phyloP scores from a whole-genome alignment of 2,329 filamentous ascomycete genomes.

The Penicillium sp. region DNA sequence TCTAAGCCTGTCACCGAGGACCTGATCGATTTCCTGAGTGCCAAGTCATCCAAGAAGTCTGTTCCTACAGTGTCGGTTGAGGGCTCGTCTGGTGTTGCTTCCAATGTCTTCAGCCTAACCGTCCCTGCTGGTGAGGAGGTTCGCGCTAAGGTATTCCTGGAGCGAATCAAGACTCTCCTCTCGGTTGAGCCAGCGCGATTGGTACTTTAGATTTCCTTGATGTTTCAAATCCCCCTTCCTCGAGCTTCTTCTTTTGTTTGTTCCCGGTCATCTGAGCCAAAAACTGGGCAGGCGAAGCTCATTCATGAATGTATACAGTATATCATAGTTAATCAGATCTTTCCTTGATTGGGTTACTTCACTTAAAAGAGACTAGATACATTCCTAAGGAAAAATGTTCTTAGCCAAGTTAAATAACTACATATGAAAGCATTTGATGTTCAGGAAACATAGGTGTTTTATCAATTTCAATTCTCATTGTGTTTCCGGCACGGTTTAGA shows the following conservation, averaged over 20 bases:
- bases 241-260: conserved; percentile 15
- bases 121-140: conserved; percentile 79
- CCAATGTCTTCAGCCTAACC: conserved; percentile 77
- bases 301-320: conserved; percentile 24
- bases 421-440: not conserved
- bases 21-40: conserved; percentile 77
- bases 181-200: conserved; percentile 76
- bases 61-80: conserved; percentile 23
- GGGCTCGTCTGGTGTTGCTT: conserved; percentile 50
- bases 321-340: conserved; percentile 30
- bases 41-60: conserved; percentile 40
- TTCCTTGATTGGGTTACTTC: conserved; percentile 14
- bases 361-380: not conserved
- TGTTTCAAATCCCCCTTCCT: conserved; percentile 14
- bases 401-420: too few relatives aligned
- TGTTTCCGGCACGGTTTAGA: not conserved
- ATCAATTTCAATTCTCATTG: not conserved
- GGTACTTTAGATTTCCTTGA: conserved; percentile 49
- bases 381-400: not conserved
- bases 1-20: conserved; percentile 58
- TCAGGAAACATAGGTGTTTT: not conserved
- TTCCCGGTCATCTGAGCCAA: conserved; percentile 16
- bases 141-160: conserved; percentile 76
- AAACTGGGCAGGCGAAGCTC: conserved; percentile 9
- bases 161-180: conserved; percentile 79